Evolutionary conservation across 2,329 filamentous ascomycete species (phyloP), one percentile per base, ranked within the genome.

Genomic region (Didymella glomerata): DNA sequence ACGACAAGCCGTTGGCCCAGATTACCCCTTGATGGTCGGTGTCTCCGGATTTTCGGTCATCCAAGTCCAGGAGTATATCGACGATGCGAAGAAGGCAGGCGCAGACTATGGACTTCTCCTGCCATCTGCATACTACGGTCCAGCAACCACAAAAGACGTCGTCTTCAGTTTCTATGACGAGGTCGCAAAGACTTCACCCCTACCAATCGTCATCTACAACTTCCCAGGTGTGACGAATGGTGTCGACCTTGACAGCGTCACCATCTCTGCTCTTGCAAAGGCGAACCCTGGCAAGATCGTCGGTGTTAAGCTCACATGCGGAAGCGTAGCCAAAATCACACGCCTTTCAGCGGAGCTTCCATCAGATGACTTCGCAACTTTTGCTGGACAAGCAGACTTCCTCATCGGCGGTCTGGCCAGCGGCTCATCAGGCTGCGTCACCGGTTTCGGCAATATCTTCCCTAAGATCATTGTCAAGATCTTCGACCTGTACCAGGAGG

Each of bases 381-480:
- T 86, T 68, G 89, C 88, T 0, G 90, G 90, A 0, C 89, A 92
- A 77, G 86, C 85, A 2, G 90, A 93, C 69, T 92, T 90, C 73
- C 75, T 92, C 40, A 77, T 87, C 27, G 84, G 81, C 1, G 85
- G 83, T 0, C 65, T 88, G 14, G 79, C 80, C 2, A 79, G 81
- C 3, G 85, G 85, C 1, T 81, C 79, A 20, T 80, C 82, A 0
- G 85, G 85, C 0, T 86, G 83, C 61, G 85, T 88, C 49, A 81
- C 83, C 1, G 84, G 82, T 1, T 87, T 87, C 68, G 83, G 81
- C 30, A 87, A 86, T 62, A 77, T 85, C 1, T 85, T 85, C 58
- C 84, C 84, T 0, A 84, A 82, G 68, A 81, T 84, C 0, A 80
- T 87, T 20, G 81, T 83, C 5, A 78, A 77, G 55, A 83, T 91